These are phyloP conservation scores for Bolboschoenus planiculmis DNA, from an alignment of 176 grass and related monocot species.

Conservation along the genomic window DNA sequence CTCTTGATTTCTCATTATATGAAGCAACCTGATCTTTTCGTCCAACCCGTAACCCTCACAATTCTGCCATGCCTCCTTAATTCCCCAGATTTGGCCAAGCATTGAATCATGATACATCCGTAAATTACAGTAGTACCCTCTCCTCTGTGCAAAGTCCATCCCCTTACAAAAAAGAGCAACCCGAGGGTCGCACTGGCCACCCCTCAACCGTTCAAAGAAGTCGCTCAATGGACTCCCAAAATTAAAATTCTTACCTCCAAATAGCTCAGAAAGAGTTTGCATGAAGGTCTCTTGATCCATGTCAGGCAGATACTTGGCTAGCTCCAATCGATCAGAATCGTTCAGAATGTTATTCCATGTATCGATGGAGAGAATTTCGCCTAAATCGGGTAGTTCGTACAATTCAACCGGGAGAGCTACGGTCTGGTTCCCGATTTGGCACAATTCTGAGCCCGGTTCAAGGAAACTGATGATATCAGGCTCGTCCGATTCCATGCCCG, in stretches of 20 bases:
- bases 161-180: constrained; percentile 48
- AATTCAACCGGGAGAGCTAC: constrained; percentile 51
- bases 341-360: constrained; percentile 63
- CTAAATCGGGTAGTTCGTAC: constrained; percentile 37
- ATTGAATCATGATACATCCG: constrained; percentile 73
- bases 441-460: constrained; percentile 49
- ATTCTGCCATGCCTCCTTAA: constrained; percentile 70
- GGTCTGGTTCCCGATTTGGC: constrained; percentile 68
- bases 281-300: constrained; percentile 75
- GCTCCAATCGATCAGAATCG: constrained; percentile 57
- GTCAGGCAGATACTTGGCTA: constrained; percentile 64
- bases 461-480: constrained; percentile 56
- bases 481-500: constrained; percentile 36
- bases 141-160: constrained; percentile 36
- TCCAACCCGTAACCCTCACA: constrained; percentile 38
- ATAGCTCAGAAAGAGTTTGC: constrained; percentile 54
- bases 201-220: constrained; percentile 46
- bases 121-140: constrained; percentile 62
- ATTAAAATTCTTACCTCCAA: constrained; percentile 55
- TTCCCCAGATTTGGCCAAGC: constrained; percentile 41
- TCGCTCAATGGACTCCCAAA: constrained; percentile 50
- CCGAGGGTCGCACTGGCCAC: constrained; percentile 64
- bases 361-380: constrained; percentile 48
- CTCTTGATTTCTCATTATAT: constrained; percentile 38
- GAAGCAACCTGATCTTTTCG: constrained; percentile 51